Evolutionary conservation across 176 grass and related monocot species (phyloP), one percentile per base, ranked within the genome.

Genomic region (Chloris gayana): DNA sequence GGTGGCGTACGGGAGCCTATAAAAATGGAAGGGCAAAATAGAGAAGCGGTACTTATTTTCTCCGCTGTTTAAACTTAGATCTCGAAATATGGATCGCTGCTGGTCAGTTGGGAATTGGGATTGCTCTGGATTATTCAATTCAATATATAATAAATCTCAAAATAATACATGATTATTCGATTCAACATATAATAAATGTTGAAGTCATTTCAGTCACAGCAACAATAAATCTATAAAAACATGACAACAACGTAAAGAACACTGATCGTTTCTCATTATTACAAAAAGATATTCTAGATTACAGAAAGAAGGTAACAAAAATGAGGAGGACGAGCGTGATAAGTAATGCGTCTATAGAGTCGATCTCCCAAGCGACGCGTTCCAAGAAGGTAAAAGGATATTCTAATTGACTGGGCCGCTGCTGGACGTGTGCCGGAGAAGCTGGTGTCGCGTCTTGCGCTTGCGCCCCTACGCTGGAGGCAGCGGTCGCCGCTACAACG

Each of bases 301-400:
- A 44, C 10, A n/a, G n/a, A 49, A 9, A 47, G 5, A 46, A 1
- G 6, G 34, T 3, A 18, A 34, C 0, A 13, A 5, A 78, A 34
- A 78, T 7, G 41, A 65, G 0, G 62, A n/a, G 2, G 30, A 9
- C 9, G 13, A 51, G 0, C 24, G 14, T 27, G 10, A n/a, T 21
- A n/a, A 9, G 10, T 56, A 1, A 49, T 49, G 0, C 3, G 4
- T 29, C 6, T 1, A 9, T 1, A 3, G 1, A 0, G 30, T 37
- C 21, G 19, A 12, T 3, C 42, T 31, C 11, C 30, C 9, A 4
- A 17, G 18, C 14, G 47, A n/a, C n/a, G n/a, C n/a, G n/a, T n/a
- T n/a, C n/a, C n/a, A n/a, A n/a, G n/a, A n/a, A n/a, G n/a, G n/a
- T n/a, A n/a, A n/a, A n/a, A n/a, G n/a, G n/a, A n/a, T n/a, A n/a